phyloP scores from a whole-genome alignment of 2,329 filamentous ascomycete genomes.

The Colletotrichum higginsianum region DNA sequence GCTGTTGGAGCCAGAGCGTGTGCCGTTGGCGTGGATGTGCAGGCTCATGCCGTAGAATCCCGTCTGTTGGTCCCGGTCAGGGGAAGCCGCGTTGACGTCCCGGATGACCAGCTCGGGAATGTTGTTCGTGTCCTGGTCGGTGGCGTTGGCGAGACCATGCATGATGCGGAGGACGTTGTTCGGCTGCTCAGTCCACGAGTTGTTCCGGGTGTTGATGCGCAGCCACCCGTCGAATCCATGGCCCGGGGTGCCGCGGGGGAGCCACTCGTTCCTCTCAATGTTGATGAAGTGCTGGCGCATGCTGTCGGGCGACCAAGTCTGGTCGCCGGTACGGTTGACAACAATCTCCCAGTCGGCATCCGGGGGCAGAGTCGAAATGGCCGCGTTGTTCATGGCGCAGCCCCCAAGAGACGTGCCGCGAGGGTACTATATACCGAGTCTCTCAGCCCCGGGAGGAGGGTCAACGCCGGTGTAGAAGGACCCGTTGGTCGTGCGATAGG shows the following conservation, averaged over 20 bases:
- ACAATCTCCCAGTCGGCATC: constrained; percentile 73
- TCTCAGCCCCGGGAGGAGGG: constrained; percentile 56
- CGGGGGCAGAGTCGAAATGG: constrained; percentile 71
- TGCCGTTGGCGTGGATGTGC: too few relatives aligned
- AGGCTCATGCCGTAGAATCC: too few relatives aligned
- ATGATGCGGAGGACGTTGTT: too few relatives aligned
- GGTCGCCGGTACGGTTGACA: constrained; percentile 70
- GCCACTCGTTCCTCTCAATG: constrained; percentile 69
- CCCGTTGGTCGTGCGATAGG: constrained; percentile 54
- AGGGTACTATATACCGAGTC: constrained; percentile 62
- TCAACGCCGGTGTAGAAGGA: constrained; percentile 47
- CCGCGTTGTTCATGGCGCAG: constrained; percentile 72
- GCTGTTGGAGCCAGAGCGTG: too few relatives aligned
- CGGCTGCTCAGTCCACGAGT: too few relatives aligned
- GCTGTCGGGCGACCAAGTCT: constrained; percentile 69
- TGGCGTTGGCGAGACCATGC: constrained; percentile 22
- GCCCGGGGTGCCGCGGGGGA: constrained; percentile 54
- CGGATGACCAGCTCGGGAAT: too few relatives aligned
- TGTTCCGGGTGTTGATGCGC: neutral
- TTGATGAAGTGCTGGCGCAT: constrained; percentile 72
- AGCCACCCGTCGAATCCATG: constrained; percentile 72
- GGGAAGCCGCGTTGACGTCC: too few relatives aligned
- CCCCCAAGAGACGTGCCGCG: constrained; percentile 62
- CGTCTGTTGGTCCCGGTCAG: too few relatives aligned
- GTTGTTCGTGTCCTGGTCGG: neutral